A percentile compares a stretch with the other conserved stretches of the same genome.
Evolutionary conservation across 192 early-diverging fungal species (phyloP).

Genomic region (Dissophora ornata): DNA sequence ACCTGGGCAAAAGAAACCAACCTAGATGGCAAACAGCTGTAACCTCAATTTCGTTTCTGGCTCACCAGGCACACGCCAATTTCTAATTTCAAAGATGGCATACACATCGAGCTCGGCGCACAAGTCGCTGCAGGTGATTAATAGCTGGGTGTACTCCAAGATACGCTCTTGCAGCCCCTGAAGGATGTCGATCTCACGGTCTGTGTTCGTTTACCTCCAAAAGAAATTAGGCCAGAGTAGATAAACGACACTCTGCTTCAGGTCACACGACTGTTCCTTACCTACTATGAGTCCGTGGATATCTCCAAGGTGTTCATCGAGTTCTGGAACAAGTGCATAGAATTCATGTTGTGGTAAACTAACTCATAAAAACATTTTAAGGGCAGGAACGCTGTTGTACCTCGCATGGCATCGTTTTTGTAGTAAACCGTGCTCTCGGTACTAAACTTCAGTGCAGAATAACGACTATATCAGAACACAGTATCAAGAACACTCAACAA

Average conservation of each 20-base stretch:
- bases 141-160: slow-evolving; percentile 46
- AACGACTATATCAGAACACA: background rate
- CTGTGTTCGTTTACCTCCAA: slow-evolving; percentile 39
- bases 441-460: slow-evolving; percentile 79
- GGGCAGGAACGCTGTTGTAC: slow-evolving; percentile 42
- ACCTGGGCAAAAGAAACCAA: slow-evolving; percentile 71
- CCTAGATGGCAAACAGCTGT: too few species aligned
- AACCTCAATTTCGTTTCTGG: too few species aligned
- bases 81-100: background rate
- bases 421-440: slow-evolving; percentile 75
- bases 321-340: slow-evolving; percentile 65
- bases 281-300: slow-evolving; percentile 85
- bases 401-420: slow-evolving; percentile 69
- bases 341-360: too few species aligned
- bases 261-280: slow-evolving; percentile 21
- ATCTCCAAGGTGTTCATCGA: slow-evolving; percentile 87
- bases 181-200: slow-evolving; percentile 86
- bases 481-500: background rate
- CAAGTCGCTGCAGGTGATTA: slow-evolving; percentile 54
- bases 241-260: background rate
- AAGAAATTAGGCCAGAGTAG: background rate
- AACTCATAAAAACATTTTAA: too few species aligned
- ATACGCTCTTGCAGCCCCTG: slow-evolving; percentile 75
- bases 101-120: slow-evolving; percentile 82
- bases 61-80: too few species aligned